Base-by-base conservation (phyloP, 345 rosid species). In the Salix arbutifolia region DNA sequence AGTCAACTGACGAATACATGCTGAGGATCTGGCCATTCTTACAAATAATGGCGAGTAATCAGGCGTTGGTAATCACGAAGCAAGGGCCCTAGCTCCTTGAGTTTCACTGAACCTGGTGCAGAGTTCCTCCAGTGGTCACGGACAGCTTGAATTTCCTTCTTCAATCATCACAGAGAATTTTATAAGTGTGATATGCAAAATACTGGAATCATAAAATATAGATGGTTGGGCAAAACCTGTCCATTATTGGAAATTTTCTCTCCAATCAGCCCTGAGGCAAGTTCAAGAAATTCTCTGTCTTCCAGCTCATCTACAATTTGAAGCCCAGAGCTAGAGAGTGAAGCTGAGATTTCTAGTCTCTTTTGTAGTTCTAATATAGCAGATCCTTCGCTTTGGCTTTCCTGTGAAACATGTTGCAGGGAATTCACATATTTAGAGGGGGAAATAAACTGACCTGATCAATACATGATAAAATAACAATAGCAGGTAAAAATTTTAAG, bases 1-100 rank as follows among this genome's bases (percentile, higher is more conserved):
- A 67, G 48, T 17, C 28, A 70, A 42, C 6, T 46, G 61, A 52
- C 50, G 50, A 38, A 56, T n/a, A 37, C 21, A 60, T 44, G 33
- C 38, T 21, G 67, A 67, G 73, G n/a, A 50, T n/a, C 65, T 8
- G 30, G 18, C 73, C 62, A 53, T 65, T 76, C 99, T 92, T 88
- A 96, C 99, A 76, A 35, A 76, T 82, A 76, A 72, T 76, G 83
- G 58, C 81, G 84, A 33, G 89, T 67, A 74, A 93, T 77, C 73
- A 96, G 78, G 61, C 94, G 89, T 70, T 92, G 98, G 81, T 96
- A 93, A 83, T 96, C 99, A 76, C 90, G 92, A 75, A 93, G 90
- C 82, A 96, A 87, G 52, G 97, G 92, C 69, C 90, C 89, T 66
- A 96, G 89, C 85, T 96, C 97, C 84, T 89, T 89, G 19, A 93